A percentile compares a stretch with the other conserved stretches of the same genome.
Evolutionary conservation across 176 grass and related monocot species (phyloP).

Genomic region (Themeda triandra): DNA sequence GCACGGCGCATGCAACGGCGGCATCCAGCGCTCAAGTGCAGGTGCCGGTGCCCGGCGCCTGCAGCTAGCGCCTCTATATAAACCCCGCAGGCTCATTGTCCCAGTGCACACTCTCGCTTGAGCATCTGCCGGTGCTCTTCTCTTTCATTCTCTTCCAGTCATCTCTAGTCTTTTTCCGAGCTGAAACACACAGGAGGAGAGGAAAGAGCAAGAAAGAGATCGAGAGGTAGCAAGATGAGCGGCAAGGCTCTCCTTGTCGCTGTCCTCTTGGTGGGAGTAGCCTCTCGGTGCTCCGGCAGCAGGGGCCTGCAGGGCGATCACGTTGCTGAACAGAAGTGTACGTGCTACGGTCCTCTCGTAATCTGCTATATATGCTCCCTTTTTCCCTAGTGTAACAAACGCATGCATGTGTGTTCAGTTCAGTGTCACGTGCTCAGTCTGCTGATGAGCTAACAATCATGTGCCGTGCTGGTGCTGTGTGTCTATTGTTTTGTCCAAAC

Average conservation of each 20-base stretch:
- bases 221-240: neutral
- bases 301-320: conserved; percentile 38
- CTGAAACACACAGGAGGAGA: neutral
- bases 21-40: neutral
- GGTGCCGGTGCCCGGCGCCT: neutral
- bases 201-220: neutral
- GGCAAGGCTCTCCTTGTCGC: conserved; percentile 47
- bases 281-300: conserved; percentile 40
- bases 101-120: conserved; percentile 18
- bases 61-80: conserved; percentile 26
- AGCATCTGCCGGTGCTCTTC: neutral
- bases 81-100: conserved; percentile 12
- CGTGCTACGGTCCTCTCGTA: neutral
- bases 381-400: neutral
- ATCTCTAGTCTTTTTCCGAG: neutral
- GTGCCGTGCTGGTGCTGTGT: neutral
- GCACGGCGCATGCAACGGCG: neutral
- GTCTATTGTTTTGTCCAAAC: neutral
- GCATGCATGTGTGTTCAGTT: no score
- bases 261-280: conserved; percentile 54
- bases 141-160: neutral
- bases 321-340: conserved; percentile 57
- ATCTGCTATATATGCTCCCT: neutral
- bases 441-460: neutral
- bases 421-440: neutral